Percentiles rank a stretch among this genome's conserved stretches.
Conservation (phyloP, 306 rosid genomes). For the Dicorynia guianensis region DNA sequence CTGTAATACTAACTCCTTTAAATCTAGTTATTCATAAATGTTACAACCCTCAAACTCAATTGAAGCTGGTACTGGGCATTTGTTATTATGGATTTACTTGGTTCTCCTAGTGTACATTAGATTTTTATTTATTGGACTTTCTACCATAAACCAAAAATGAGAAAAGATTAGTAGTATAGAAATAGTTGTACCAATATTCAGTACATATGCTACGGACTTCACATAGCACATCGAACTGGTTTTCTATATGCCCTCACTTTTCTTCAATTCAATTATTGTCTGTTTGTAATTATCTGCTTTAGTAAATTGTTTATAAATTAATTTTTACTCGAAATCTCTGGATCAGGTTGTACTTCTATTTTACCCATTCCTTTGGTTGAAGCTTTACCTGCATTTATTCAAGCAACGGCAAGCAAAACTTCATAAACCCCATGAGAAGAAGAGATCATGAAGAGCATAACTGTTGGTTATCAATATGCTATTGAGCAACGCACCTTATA, state of each 20-base stretch:
- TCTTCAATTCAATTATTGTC: constrained; percentile 7
- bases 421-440: constrained; percentile 57
- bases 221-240: constrained; percentile 15
- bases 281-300: constrained; percentile 5
- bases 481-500: neutral
- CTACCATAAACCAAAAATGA: neutral
- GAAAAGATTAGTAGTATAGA: neutral
- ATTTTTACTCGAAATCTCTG: constrained; percentile 30
- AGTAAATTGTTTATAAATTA: constrained; percentile 11
- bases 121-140: neutral
- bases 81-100: constrained; percentile 5
- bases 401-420: constrained; percentile 86
- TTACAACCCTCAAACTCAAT: constrained; percentile 3
- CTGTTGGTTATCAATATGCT: constrained; percentile 17
- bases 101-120: neutral
- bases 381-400: constrained; percentile 85
- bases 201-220: neutral
- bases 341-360: constrained; percentile 71
- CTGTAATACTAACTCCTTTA: neutral
- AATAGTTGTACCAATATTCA: neutral
- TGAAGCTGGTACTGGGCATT: constrained; percentile 8
- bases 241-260: constrained; percentile 21
- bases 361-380: constrained; percentile 82
- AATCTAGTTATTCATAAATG: neutral
- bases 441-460: constrained; percentile 50